These are phyloP conservation scores for Stephania yunnanensis DNA, from an alignment of 164 flowering plant genomes.

Conservation along the genomic window DNA sequence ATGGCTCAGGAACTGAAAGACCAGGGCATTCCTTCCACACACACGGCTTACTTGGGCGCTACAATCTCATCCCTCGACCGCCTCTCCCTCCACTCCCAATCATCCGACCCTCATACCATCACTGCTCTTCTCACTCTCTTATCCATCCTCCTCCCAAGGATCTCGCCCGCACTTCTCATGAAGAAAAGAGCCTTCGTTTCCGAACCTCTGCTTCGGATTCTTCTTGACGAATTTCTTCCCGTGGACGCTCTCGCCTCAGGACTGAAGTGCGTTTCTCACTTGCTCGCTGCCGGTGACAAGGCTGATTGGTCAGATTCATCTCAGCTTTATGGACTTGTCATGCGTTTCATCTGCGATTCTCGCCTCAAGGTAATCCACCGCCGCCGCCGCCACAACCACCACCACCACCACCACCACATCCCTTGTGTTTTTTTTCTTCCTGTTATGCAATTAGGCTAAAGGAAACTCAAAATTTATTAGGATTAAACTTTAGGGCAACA, in stretches of 20 bases:
- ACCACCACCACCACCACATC: too few relatives aligned
- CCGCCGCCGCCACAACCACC: too few relatives aligned
- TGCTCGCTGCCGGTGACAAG: conserved; percentile 37
- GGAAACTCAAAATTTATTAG: too few relatives aligned
- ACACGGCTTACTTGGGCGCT: conserved; percentile 66
- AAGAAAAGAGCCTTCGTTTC: conserved; percentile 34
- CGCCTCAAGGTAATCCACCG: conserved; percentile 39
- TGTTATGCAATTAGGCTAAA: neutral
- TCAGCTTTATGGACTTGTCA: conserved; percentile 36
- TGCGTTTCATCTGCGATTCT: conserved; percentile 49
- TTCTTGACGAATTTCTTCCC: conserved; percentile 22
- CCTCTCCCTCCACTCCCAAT: conserved; percentile 25
- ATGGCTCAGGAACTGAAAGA: conserved; percentile 78
- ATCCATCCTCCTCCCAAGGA: conserved; percentile 36
- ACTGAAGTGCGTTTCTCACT: conserved; percentile 47
- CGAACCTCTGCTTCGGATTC: conserved; percentile 29
- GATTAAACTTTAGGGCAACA: too few relatives aligned
- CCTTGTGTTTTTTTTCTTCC: neutral
- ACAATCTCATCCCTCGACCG: conserved; percentile 52
- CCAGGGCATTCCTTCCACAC: conserved; percentile 45
- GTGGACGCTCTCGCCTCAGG: conserved; percentile 31
- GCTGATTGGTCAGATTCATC: conserved; percentile 44
- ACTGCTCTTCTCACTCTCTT: conserved; percentile 48
- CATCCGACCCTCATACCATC: conserved; percentile 29
- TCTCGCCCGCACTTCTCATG: conserved; percentile 38